Evolutionary conservation across 768 basidiomycete genomes (phyloP), one percentile per base, ranked within the genome.

Genomic region (Lentinus tigrinus): DNA sequence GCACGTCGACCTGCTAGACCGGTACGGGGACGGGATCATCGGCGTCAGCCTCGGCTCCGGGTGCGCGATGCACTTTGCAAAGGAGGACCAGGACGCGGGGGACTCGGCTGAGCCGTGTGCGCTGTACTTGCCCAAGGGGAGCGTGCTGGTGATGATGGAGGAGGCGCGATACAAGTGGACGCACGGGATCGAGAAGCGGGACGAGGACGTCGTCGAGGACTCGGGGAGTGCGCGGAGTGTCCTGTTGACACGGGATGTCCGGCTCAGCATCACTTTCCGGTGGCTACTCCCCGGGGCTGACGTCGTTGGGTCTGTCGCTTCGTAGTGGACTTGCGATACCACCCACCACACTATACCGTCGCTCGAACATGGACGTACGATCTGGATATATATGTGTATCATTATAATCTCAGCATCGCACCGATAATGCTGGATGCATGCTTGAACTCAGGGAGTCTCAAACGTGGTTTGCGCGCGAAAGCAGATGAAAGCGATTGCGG

Each of bases 11-110:
- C 78, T 98, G 23, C 80, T 92, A 3, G 74, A 78, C 26, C 84
- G 95, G 14, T 98, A 89, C 67, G 93, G 83, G 7, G 92, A 96
- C 68, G 94, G 92, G 1, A 95, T 98, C 52, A 77, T 98, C 23
- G 93, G 93, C 9, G 82, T 96, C 52, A 95, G 91, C 63, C 76
- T 98, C 26, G 82, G 85, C 11, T 87, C 88, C 26, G 87, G 89
- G 13, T 91, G 87, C 49, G 88, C 84, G 14, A 95, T 96, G 93
- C 78, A 78, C 24, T 93, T 95, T 64, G 75, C 65, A 55, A 64
- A 67, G 43, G 70, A 69, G 27, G 67, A 39, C 9, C 8, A 36
- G 9, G 43, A 52, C 4, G 36, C 44, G 21, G 42, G 38, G 27
- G 47, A 28, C 34, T 51, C 60, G 44, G 63, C 59, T 8, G 57